These are phyloP conservation scores for Isabelozyma pseudorhagii DNA, from an alignment of 805 yeast genomes.

Conservation along the genomic window DNA sequence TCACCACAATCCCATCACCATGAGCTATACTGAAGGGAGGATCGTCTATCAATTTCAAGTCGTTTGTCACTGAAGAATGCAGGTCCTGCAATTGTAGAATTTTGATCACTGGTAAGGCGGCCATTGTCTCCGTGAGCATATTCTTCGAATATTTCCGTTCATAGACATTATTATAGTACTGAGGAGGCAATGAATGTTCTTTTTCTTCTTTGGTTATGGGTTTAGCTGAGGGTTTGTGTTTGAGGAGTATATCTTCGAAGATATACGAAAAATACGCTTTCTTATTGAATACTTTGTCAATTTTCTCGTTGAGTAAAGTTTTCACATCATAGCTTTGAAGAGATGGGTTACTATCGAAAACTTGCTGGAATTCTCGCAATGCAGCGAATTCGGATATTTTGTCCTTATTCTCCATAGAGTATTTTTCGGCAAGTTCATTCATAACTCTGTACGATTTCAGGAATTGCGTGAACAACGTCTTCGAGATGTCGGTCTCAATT, in stretches of 20 bases:
- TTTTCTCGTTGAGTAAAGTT: background rate
- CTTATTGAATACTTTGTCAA: constrained; percentile 1
- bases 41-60: constrained; percentile 12
- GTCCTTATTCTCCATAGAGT: constrained; percentile 5
- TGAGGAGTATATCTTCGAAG: constrained; percentile 6
- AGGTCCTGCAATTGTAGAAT: constrained; percentile 13
- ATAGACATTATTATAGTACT: constrained; percentile 5
- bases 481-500: constrained; percentile 8
- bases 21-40: constrained; percentile 16
- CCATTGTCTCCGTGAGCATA: constrained; percentile 8
- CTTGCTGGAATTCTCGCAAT: constrained; percentile 8
- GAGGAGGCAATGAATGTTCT: constrained; percentile 7
- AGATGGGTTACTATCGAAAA: background rate
- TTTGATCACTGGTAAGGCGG: constrained; percentile 7
- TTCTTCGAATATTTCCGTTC: constrained; percentile 10
- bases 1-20: constrained; percentile 24
- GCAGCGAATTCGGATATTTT: constrained; percentile 9
- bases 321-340: background rate
- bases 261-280: constrained; percentile 5
- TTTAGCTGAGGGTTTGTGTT: constrained; percentile 6
- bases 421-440: constrained; percentile 11
- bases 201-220: constrained; percentile 11
- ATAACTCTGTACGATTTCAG: constrained; percentile 8
- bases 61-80: constrained; percentile 16
- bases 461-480: constrained; percentile 8